Base-by-base conservation (phyloP, 2,329 filamentous ascomycete genomes). In the Pleoardoris graminearum region DNA sequence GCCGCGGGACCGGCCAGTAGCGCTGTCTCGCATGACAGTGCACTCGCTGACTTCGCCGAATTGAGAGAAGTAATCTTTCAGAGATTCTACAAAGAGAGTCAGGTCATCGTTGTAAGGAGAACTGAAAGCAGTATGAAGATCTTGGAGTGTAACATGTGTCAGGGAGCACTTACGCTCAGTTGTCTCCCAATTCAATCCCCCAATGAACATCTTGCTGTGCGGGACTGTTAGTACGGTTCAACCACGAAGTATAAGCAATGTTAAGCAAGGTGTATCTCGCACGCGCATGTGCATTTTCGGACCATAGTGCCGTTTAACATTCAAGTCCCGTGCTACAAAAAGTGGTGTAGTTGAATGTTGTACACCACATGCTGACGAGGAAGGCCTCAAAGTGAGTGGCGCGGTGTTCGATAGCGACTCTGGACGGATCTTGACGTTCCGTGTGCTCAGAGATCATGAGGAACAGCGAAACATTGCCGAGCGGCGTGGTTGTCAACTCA, bases 21-120 rank as follows among this genome's bases (percentile, higher is more conserved):
- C 89, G 56, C 91, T 92, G 75, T 99, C 94, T 60, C 94, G 85
- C 94, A 99, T 99, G n/a, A 99, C 94, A 14, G 94, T 99, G 73
- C 94, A 97, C 78, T 99, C 94, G 25, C 93, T 84, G 38, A 99
- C 94, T 73, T 99, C 94, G 55, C 94, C 94, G 71, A 96, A 99
- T 66, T 97, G 91, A 11, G 93, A 92, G 74, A 99, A 99, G 74
- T 99, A 99, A 60, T 97, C 90, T 63, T 91, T 90, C 23, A 99
- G 83, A 7, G 94, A 97, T 80, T 99, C 94, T 99, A 70, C 41
- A 48, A 8, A 32, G 19, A 36, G 14, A 23, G 48, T 59, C 38
- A 56, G 46, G 29, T n/a, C 23, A 43, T 29, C 7, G 17, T 17
- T 44, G 21, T 21, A 25, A n/a, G 29, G 8, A 16, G 44, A 29